Percentiles rank a stretch among this genome's conserved stretches.
Evolutionary conservation across 805 yeast species (phyloP).

Genomic region (Grigorovia transvaalensis): DNA sequence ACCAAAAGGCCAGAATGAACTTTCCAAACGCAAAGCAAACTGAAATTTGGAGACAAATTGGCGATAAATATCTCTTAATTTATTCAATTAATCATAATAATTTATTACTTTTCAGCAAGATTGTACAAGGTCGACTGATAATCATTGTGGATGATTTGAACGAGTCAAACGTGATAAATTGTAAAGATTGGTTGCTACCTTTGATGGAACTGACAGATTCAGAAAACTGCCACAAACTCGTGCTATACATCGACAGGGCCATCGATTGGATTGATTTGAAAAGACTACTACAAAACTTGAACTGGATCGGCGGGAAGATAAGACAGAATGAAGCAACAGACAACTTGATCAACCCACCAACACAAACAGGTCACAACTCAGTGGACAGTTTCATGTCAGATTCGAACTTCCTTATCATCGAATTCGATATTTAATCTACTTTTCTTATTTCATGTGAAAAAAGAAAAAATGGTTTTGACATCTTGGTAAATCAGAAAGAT

Average conservation of each 20-base stretch:
- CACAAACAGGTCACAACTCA: background rate
- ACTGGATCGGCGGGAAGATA: constrained; percentile 27
- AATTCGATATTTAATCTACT: constrained; percentile 20
- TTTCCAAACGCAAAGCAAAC: background rate
- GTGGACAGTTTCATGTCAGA: constrained; percentile 17
- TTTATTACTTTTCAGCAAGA: background rate
- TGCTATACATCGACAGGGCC: constrained; percentile 18
- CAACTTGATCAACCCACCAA: background rate
- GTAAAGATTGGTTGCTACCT: constrained; percentile 20
- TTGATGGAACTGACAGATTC: constrained; percentile 20
- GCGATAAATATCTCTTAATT: constrained; percentile 16
- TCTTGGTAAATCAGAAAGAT: too few relatives aligned
- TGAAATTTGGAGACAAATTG: constrained; percentile 18
- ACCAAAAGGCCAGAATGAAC: background rate
- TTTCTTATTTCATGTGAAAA: too few relatives aligned
- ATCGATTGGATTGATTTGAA: constrained; percentile 11
- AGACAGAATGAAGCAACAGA: constrained; percentile 16
- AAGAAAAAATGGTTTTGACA: too few relatives aligned
- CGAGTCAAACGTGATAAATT: background rate
- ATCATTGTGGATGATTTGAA: background rate
- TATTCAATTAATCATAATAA: constrained; percentile 12
- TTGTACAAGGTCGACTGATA: background rate
- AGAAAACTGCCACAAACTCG: constrained; percentile 7
- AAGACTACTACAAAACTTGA: constrained; percentile 19
- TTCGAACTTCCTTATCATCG: constrained; percentile 21